phyloP scores from a whole-genome alignment of 2,329 filamentous ascomycete species.

The Pseudogymnoascus pannorum region DNA sequence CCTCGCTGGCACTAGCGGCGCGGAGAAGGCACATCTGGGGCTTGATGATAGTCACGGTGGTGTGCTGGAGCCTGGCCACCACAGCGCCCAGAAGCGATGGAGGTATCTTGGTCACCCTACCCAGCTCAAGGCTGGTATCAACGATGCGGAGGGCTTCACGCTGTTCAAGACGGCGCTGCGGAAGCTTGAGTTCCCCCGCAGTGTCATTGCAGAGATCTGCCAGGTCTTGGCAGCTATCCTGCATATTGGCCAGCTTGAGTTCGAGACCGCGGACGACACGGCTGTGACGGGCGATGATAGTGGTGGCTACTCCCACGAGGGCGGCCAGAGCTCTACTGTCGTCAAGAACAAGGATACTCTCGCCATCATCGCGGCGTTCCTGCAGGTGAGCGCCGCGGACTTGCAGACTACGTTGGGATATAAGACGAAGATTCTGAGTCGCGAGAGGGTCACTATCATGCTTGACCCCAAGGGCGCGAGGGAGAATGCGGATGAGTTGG shows the following conservation, averaged over 20 bases:
- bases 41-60: conserved; percentile 37
- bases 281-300: conserved; percentile 79
- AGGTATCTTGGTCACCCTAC: conserved; percentile 94
- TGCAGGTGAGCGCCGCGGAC: conserved; percentile 74
- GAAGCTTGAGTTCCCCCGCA: conserved; percentile 87
- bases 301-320: conserved; percentile 92
- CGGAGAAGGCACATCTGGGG: conserved; percentile 81
- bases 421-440: conserved; percentile 93
- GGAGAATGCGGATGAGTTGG: conserved; percentile 87
- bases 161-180: conserved; percentile 94
- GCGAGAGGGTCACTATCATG: conserved; percentile 98
- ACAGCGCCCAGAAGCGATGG: conserved; percentile 68
- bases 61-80: conserved; percentile 44
- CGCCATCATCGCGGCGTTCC: conserved; percentile 81
- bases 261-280: conserved; percentile 74
- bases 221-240: conserved; percentile 89
- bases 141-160: conserved; percentile 91
- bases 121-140: conserved; percentile 93
- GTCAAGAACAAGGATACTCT: conserved; percentile 93
- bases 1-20: conserved; percentile 79
- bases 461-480: conserved; percentile 85
- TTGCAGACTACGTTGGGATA: conserved; percentile 86
- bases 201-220: conserved; percentile 94
- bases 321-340: conserved; percentile 73
- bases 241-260: conserved; percentile 97